phyloP scores from a whole-genome alignment of 371 early-diverging fungal genomes.

The Aphelidium insulamus region DNA sequence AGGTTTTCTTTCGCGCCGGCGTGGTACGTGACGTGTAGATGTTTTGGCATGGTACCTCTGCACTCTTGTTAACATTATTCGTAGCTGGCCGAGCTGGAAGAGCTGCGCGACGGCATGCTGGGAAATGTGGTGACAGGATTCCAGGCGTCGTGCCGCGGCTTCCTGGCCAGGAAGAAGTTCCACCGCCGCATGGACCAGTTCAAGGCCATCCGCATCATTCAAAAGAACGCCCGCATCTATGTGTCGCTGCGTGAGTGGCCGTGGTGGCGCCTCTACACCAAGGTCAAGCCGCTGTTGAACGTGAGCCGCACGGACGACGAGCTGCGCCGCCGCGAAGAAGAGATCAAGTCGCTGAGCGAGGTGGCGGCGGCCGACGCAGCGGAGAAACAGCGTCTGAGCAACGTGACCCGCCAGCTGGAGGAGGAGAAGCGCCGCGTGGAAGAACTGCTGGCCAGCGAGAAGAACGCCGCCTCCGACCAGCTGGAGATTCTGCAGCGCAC shows the following conservation, averaged over 20 bases:
- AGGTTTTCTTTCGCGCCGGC: constrained; percentile 96
- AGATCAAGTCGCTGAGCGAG: constrained; percentile 30
- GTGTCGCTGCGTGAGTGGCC: constrained; percentile 74
- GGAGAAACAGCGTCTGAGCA: constrained; percentile 21
- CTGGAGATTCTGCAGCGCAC: constrained; percentile 53
- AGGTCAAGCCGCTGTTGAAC: constrained; percentile 88
- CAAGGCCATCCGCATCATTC: constrained; percentile 68
- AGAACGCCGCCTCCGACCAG: constrained; percentile 44
- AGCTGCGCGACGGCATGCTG: constrained; percentile 66
- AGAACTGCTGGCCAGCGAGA: constrained; percentile 37
- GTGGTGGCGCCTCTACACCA: constrained; percentile 91
- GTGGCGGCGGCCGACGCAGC: constrained; percentile 23
- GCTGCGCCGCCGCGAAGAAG: constrained; percentile 33
- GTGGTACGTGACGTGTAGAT: constrained; percentile 53
- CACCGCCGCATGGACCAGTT: constrained; percentile 47
- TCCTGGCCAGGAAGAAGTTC: constrained; percentile 46
- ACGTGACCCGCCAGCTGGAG: constrained; percentile 23
- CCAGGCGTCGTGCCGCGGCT: constrained; percentile 74
- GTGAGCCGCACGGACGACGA: constrained; percentile 59
- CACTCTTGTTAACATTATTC: background rate
- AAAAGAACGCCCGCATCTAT: constrained; percentile 72
- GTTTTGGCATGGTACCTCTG: background rate
- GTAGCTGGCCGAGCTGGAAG: constrained; percentile 85
- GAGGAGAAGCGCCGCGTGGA: constrained; percentile 38
- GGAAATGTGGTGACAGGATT: constrained; percentile 54